These are phyloP conservation scores for Favolaschia claudopus DNA, from an alignment of 768 basidiomycete species.

Conservation along the genomic window DNA sequence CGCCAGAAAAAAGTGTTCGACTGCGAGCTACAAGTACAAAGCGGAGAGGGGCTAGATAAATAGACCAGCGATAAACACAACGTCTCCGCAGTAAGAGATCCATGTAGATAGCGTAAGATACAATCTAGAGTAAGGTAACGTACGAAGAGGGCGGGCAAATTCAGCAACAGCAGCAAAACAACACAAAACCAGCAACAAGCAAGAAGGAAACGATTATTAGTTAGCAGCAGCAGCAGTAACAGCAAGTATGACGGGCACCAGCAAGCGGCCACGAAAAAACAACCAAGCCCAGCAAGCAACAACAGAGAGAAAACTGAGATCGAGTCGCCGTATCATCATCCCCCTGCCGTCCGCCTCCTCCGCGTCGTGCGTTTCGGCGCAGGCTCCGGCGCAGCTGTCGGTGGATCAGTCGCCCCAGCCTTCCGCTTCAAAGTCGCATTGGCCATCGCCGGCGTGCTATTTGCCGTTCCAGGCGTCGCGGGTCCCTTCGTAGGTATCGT, in stretches of 20 bases:
- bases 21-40: conserved; percentile 24
- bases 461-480: conserved; percentile 47
- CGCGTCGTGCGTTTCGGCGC: conserved; percentile 59
- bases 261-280: conserved; percentile 34
- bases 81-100: conserved; percentile 29
- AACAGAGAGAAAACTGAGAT: conserved; percentile 30
- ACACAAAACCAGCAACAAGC: conserved; percentile 18
- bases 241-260: no score
- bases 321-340: conserved; percentile 41
- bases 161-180: conserved; percentile 29
- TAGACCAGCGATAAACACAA: conserved; percentile 29
- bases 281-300: conserved; percentile 22
- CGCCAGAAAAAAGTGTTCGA: conserved; percentile 16
- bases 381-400: conserved; percentile 57
- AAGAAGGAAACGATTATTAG: conserved; percentile 26
- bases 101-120: conserved; percentile 45
- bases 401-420: conserved; percentile 53
- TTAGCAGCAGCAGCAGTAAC: conserved; percentile 16
- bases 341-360: conserved; percentile 56
- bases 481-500: conserved; percentile 44
- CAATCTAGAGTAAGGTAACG: conserved; percentile 45
- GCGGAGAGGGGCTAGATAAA: conserved; percentile 26
- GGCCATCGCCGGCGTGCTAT: conserved; percentile 57
- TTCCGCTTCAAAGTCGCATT: conserved; percentile 66
- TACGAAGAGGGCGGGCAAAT: no score